phyloP scores from a whole-genome alignment of 306 rosid species.

The Vigna nakashimae region DNA sequence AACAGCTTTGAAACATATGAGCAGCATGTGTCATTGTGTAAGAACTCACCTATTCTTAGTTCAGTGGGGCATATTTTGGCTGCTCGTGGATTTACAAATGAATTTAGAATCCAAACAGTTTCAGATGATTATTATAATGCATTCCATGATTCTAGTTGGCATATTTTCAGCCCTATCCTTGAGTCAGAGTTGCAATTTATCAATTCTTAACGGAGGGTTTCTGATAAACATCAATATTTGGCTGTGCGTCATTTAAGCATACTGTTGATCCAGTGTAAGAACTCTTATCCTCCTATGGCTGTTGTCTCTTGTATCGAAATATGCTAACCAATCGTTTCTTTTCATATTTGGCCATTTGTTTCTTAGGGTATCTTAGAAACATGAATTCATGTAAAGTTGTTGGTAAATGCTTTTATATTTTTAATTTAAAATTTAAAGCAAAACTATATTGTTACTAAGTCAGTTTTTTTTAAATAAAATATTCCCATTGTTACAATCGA shows the following conservation, averaged over 20 bases:
- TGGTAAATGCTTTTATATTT: too few relatives aligned
- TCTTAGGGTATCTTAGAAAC: too few relatives aligned
- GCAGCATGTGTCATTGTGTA: slow-evolving; percentile 59
- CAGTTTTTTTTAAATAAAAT: too few relatives aligned
- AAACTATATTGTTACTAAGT: too few relatives aligned
- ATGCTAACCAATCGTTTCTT: not conserved
- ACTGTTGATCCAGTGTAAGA: not conserved
- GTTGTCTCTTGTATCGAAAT: not conserved
- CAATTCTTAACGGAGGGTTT: slow-evolving; percentile 44
- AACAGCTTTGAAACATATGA: slow-evolving; percentile 81
- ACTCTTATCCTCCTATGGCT: not conserved
- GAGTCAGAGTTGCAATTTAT: slow-evolving; percentile 50
- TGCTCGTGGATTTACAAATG: slow-evolving; percentile 53
- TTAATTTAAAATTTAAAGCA: too few relatives aligned
- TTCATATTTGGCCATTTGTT: not conserved
- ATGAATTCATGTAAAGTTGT: too few relatives aligned
- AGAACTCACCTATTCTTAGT: slow-evolving; percentile 50
- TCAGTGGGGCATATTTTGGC: slow-evolving; percentile 59
- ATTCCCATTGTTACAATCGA: too few relatives aligned
- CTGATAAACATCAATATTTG: slow-evolving; percentile 4
- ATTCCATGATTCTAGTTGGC: slow-evolving; percentile 94
- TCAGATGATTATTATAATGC: slow-evolving; percentile 80
- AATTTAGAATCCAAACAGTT: slow-evolving; percentile 59
- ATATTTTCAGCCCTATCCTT: slow-evolving; percentile 62
- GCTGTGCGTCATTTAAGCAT: not conserved